Evolutionary conservation across 768 basidiomycete species (phyloP).

Genomic region (Boletus pseudopeckii): DNA sequence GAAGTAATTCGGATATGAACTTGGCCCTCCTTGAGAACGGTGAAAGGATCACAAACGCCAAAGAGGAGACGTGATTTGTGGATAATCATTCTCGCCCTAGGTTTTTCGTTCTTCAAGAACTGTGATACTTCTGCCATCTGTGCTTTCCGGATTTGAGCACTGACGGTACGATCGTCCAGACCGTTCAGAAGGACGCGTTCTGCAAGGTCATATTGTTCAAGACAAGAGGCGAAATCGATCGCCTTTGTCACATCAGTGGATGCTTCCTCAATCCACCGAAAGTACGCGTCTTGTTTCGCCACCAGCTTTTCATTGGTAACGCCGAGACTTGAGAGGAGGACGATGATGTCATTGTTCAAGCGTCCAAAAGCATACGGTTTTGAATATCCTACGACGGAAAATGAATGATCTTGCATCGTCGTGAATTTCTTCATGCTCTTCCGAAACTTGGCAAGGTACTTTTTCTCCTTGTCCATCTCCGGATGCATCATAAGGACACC

Average conservation of each 20-base stretch:
- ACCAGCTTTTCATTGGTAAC: conserved; percentile 52
- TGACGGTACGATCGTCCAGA: conserved; percentile 42
- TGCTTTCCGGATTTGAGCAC: conserved; percentile 37
- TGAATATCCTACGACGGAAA: conserved; percentile 65
- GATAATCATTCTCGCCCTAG: conserved; percentile 56
- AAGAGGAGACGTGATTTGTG: conserved; percentile 60
- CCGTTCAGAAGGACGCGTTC: conserved; percentile 56
- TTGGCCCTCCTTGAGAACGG: conserved; percentile 59
- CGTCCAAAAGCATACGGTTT: conserved; percentile 62
- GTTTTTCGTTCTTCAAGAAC: conserved; percentile 52
- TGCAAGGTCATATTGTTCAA: conserved; percentile 46
- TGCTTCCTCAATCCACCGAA: conserved; percentile 54
- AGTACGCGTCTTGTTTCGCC: conserved; percentile 55
- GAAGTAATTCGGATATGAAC: conserved; percentile 59
- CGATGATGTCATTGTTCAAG: conserved; percentile 68
- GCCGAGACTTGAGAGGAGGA: conserved; percentile 62
- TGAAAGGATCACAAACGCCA: conserved; percentile 66
- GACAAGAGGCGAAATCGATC: conserved; percentile 53
- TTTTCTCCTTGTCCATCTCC: conserved; percentile 45
- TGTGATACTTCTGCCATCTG: conserved; percentile 51
- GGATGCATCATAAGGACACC: conserved; percentile 69
- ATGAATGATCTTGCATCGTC: conserved; percentile 52
- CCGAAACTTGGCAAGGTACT: conserved; percentile 53
- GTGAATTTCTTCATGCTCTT: conserved; percentile 71
- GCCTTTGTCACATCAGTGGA: conserved; percentile 46